These are phyloP conservation scores for Aspergillus latus DNA, from an alignment of 2,329 filamentous ascomycete species.

Conservation along the genomic window DNA sequence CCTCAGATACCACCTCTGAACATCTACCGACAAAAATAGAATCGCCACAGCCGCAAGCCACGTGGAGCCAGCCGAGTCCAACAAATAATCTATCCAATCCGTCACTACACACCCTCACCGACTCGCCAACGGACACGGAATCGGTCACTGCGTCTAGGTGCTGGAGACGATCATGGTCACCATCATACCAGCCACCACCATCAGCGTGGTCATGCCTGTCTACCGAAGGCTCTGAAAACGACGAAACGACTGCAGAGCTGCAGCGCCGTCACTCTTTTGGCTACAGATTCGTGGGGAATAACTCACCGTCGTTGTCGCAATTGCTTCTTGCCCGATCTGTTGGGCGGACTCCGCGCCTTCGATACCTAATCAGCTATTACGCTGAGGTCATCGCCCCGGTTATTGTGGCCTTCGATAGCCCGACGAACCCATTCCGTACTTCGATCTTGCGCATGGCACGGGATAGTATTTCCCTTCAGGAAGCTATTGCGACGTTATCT, in stretches of 20 bases:
- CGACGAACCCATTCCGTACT: constrained; percentile 79
- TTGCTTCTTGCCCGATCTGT: constrained; percentile 48
- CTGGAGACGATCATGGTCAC: neutral
- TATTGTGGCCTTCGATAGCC: constrained; percentile 86
- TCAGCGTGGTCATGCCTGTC: neutral
- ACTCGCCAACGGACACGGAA: neutral
- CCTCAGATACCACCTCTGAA: constrained; percentile 15
- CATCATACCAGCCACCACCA: constrained; percentile 3
- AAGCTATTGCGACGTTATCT: constrained; percentile 85
- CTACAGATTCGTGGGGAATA: constrained; percentile 20
- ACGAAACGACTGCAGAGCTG: constrained; percentile 6
- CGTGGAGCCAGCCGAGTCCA: neutral
- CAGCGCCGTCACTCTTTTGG: neutral
- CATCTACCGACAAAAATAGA: neutral
- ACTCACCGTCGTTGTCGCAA: constrained; percentile 37
- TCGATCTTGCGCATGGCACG: constrained; percentile 77
- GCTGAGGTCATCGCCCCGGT: constrained; percentile 88
- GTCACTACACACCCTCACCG: neutral
- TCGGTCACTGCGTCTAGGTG: neutral
- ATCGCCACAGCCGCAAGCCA: neutral
- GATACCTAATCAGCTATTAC: constrained; percentile 91
- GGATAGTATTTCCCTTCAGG: constrained; percentile 78
- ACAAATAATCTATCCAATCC: neutral
- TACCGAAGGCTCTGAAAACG: neutral
- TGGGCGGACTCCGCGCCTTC: constrained; percentile 71